Evolutionary conservation across 768 basidiomycete species (phyloP).

Genomic region (Termitomyces sp.): DNA sequence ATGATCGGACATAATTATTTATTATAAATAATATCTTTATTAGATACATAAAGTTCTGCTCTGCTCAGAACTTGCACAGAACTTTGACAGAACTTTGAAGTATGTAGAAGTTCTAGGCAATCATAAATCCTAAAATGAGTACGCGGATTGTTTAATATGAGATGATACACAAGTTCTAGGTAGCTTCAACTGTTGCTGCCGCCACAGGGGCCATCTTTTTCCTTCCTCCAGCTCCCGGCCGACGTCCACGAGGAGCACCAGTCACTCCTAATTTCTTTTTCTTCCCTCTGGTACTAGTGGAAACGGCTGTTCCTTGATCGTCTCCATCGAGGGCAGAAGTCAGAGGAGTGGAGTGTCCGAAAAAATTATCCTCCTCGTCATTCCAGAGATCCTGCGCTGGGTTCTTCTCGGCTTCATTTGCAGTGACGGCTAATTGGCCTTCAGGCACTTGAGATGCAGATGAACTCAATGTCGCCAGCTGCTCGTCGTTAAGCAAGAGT

Average conservation of each 20-base stretch:
- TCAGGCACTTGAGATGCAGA: slow-evolving; percentile 32
- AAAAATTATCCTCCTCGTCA: slow-evolving; percentile 86
- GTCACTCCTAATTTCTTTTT: slow-evolving; percentile 36
- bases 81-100: no score
- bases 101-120: neutral
- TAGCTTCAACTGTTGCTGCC: neutral
- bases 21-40: no score
- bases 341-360: slow-evolving; percentile 50
- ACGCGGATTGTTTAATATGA: no score
- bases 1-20: slow-evolving; percentile 12
- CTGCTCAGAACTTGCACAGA: no score
- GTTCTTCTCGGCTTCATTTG: slow-evolving; percentile 29
- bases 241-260: slow-evolving; percentile 36
- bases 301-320: slow-evolving; percentile 28
- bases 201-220: slow-evolving; percentile 24
- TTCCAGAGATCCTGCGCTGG: slow-evolving; percentile 72
- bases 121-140: neutral
- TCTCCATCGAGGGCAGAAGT: slow-evolving; percentile 26
- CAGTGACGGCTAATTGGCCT: slow-evolving; percentile 23
- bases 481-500: slow-evolving; percentile 90
- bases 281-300: slow-evolving; percentile 34
- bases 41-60: no score
- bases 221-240: slow-evolving; percentile 29
- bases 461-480: slow-evolving; percentile 69
- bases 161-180: slow-evolving; percentile 1